Base-by-base conservation (phyloP, 495 filamentous ascomycete species). In the Penicillium robsamsonii region DNA sequence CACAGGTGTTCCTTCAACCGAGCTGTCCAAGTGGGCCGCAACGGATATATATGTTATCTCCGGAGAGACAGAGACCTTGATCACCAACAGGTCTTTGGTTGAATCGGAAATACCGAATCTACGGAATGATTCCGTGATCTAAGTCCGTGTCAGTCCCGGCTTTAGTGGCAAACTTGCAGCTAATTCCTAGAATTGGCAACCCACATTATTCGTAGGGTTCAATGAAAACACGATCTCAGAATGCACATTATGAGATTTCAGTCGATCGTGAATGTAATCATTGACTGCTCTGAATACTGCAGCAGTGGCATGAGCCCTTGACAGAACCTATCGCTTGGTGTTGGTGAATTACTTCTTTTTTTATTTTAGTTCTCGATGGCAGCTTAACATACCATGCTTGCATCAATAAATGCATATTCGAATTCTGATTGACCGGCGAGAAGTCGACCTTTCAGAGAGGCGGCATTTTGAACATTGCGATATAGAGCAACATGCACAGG, bases 371-470 rank as follows among this genome's bases (percentile, higher is more conserved):
- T 17, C 35, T 59, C 29, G 35, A 20, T 3, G 29, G 20, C 31
- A 18, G 0, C n/a, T 24, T 2, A 20, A 57, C 64, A 52, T 68
- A 92, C 84, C 68, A 84, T 79, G 49, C 77, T 83, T 1, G 91
- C 91, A 70, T 98, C 92, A 44, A 98, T 84, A 49, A 98, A 87
- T 5, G 93, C 93, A 76, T 96, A 97, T 70, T 97, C 90, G 63
- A 89, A 97, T 12, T 87, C 87, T 24, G 79, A 60, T 60, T 96
- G 96, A 10, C 88, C 87, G 3, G 84, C 80, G 8, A 97, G 73
- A 15, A 97, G 81, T 71, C 96, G 92, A 56, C 86, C 72, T 8
- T 89, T 86, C 22, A 98, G 76, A 67, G 86, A 91, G 1, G 79
- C 69, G 8, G 87, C 80, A 69, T 97, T 97, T 58, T 80, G 67